Evolutionary conservation across 805 yeast genomes (phyloP).

Genomic region (Ogataea wickerhamii): DNA sequence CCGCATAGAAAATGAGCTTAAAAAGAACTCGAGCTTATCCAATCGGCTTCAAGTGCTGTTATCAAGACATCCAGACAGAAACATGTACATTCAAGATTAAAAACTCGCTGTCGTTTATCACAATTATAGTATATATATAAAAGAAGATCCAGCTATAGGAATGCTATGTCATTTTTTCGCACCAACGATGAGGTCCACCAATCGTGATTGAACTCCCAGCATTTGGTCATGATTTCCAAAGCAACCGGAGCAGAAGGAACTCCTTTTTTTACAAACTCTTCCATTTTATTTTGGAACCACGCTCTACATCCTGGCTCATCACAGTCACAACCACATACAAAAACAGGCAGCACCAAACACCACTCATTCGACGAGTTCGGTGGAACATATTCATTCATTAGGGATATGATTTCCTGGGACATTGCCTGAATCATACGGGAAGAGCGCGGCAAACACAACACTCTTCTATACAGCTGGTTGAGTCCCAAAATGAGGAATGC

Average conservation of each 20-base stretch:
- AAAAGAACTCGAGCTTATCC: slow-evolving; percentile 64
- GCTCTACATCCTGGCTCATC: slow-evolving; percentile 33
- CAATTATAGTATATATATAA: too few species aligned
- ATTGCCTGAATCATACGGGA: slow-evolving; percentile 48
- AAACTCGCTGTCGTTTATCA: too few species aligned
- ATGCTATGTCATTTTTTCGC: not conserved
- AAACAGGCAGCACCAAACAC: slow-evolving; percentile 52
- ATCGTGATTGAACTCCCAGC: slow-evolving; percentile 52
- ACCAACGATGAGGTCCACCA: slow-evolving; percentile 37
- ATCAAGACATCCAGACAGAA: slow-evolving; percentile 5
- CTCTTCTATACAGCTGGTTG: slow-evolving; percentile 55
- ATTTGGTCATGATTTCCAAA: slow-evolving; percentile 41
- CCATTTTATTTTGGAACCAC: slow-evolving; percentile 39
- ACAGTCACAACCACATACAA: slow-evolving; percentile 59
- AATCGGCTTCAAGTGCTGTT: slow-evolving; percentile 61
- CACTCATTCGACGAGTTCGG: slow-evolving; percentile 49
- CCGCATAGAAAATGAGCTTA: slow-evolving; percentile 61
- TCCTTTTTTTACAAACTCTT: slow-evolving; percentile 40
- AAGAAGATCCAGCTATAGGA: not conserved
- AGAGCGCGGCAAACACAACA: slow-evolving; percentile 42
- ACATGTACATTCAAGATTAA: slow-evolving; percentile 26
- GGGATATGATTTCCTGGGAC: slow-evolving; percentile 37
- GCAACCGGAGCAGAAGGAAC: slow-evolving; percentile 31
- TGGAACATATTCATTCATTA: slow-evolving; percentile 39
- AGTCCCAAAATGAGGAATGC: slow-evolving; percentile 52